Evolutionary conservation across 768 basidiomycete species (phyloP).

Genomic region (Calocybe indica): DNA sequence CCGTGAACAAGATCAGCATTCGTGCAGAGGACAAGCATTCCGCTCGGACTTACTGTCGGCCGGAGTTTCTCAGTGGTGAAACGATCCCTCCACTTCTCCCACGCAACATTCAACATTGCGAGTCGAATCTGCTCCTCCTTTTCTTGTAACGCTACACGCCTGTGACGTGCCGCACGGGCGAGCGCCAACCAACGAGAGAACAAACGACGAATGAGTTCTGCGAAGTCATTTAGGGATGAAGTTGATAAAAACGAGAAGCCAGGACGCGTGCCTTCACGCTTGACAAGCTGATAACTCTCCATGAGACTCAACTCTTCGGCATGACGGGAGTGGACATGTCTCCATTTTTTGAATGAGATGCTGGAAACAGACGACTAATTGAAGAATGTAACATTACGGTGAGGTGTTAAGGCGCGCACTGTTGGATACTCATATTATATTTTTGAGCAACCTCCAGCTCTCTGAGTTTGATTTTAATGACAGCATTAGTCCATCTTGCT

Average conservation of each 20-base stretch:
- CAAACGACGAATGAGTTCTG: conserved; percentile 62
- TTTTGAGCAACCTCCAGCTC: conserved; percentile 60
- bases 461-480: conserved; percentile 67
- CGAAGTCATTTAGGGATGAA: neutral
- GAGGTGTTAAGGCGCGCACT: conserved; percentile 16
- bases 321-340: conserved; percentile 51
- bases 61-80: conserved; percentile 61
- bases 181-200: conserved; percentile 68
- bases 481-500: conserved; percentile 62
- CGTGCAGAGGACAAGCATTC: neutral
- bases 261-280: conserved; percentile 57
- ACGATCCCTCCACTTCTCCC: conserved; percentile 79
- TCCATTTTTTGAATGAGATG: conserved; percentile 65
- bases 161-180: conserved; percentile 54
- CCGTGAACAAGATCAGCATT: conserved; percentile 3
- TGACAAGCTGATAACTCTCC: conserved; percentile 78
- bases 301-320: conserved; percentile 72
- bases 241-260: no score
- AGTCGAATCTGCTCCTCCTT: conserved; percentile 60
- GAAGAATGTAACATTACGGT: neutral
- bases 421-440: conserved; percentile 23
- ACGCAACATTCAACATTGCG: conserved; percentile 44
- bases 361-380: conserved; percentile 25
- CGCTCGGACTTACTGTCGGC: conserved; percentile 45
- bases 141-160: conserved; percentile 51